Base-by-base conservation (phyloP, 2,329 filamentous ascomycete species). In the Talaromyces sp. region DNA sequence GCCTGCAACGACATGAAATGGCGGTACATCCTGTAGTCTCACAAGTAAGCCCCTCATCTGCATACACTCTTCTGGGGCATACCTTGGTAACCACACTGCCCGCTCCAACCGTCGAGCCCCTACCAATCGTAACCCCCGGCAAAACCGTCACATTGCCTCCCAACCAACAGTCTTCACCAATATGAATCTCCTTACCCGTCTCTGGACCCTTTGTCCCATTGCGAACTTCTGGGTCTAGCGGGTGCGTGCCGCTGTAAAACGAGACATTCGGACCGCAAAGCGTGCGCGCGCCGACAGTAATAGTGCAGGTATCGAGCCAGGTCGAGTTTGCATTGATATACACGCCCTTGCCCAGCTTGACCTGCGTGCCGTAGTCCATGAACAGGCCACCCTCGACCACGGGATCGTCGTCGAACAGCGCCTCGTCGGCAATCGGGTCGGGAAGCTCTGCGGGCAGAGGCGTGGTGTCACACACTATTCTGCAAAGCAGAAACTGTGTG, bases 141-240 rank as follows among this genome's bases (percentile, higher is more conserved):
- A 93, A 77, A 19, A 96, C 84, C 25, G 81, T 85, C 5, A 86
- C 86, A 69, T 87, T 88, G 0, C 89, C 89, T 1, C 88, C 90
- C 32, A 93, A 75, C 90, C 90, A 92, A 75, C 90, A 90, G 77
- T 96, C 92, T 65, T 92, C 88, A 0, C 88, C 91, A 58, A 96
- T 86, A 36, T 80, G 82, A 64, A 96, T 90, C 10, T 89, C 84
- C 66, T 84, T 86, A 0, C 91, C 92, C 9, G 78, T 69, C 73
- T 96, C 92, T 0, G 91, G 91, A 0, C 92, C 92, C 15, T 84
- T 80, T 0, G 83, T 87, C 0, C 92, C 91, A 69, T 93, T 88
- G 32, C 92, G 85, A 5, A 93, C 66, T 0, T 81, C 81, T 0
- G 90, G 90, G 67, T 96, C 90, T 0, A 92, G 76, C 1, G 92